A percentile compares a stretch with the other conserved stretches of the same genome.
Conservation (phyloP, 495 filamentous ascomycete genomes). For the Talaromyces thailandensis region DNA sequence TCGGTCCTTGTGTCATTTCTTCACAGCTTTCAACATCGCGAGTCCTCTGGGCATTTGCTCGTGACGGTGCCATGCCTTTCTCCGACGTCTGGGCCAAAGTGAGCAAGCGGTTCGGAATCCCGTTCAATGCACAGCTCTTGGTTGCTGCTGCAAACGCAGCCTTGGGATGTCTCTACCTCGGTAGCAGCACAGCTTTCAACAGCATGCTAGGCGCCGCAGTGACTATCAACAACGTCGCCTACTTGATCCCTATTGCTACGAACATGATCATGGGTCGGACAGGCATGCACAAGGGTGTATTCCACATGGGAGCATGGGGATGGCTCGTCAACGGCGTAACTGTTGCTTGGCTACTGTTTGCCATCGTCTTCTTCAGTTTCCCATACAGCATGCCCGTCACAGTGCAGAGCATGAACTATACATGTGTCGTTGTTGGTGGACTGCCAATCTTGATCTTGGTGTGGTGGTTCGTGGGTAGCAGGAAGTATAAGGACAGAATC, state of each 20-base stretch:
- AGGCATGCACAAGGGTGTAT: conserved; percentile 36
- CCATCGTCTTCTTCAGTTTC: conserved; percentile 64
- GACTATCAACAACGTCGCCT: conserved; percentile 29
- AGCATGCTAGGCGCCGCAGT: conserved; percentile 29
- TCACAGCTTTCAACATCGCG: conserved; percentile 23
- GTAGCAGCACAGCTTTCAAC: conserved; percentile 30
- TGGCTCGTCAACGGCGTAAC: conserved; percentile 26
- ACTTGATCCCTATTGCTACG: conserved; percentile 27
- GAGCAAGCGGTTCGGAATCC: conserved; percentile 14
- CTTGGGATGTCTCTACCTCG: conserved; percentile 31
- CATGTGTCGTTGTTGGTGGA: conserved; percentile 53
- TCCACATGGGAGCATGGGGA: conserved; percentile 18
- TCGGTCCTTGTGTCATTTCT: conserved; percentile 25
- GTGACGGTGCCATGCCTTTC: conserved; percentile 25
- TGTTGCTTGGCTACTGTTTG: conserved; percentile 26
- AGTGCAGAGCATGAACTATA: conserved; percentile 61
- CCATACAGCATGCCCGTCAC: conserved; percentile 49
- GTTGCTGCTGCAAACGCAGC: conserved; percentile 24
- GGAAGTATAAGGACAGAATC: conserved; percentile 17
- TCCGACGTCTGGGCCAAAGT: conserved; percentile 13
- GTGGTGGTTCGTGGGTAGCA: conserved; percentile 27
- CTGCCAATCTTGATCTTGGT: conserved; percentile 33
- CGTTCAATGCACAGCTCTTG: conserved; percentile 54
- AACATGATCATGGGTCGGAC: conserved; percentile 16
- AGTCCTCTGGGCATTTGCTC: conserved; percentile 35